Base-by-base conservation (phyloP, 2,329 filamentous ascomycete species). In the Epichloe uncinata region DNA sequence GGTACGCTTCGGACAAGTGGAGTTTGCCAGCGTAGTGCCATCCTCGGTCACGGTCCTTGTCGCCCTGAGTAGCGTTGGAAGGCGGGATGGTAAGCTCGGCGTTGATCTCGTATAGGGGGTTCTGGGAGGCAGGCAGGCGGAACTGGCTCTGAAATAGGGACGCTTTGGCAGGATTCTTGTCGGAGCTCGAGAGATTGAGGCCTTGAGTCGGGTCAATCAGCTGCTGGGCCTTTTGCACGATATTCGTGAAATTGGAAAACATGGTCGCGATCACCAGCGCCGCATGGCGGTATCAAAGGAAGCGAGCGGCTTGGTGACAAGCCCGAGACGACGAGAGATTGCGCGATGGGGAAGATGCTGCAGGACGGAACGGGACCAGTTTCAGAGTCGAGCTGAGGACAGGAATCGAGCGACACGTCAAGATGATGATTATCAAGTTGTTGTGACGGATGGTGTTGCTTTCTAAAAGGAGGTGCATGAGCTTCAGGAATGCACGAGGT, bases 61-160 rank as follows among this genome's bases (percentile, higher is more conserved):
- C 85, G 53, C 84, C 82, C 45, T 83, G 79, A 53, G 77, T 82
- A 58, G 73, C 77, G 66, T 84, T 86, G 55, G 80, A 79, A 54
- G 79, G 82, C 50, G 84, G 83, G 52, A 98, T 86, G 50, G 89
- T 94, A 53, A 98, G 80, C 73, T 98, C 93, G 62, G 93, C 90
- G 53, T 86, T 89, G 69, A 98, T 96, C 73, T 98, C 93, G 70
- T 94, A 89, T 51, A 97, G 78, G 50, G 93, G 93, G 55, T 86
- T 90, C 69, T 98, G 91, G 38, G 87, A 85, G 62, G 88, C 82
- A 43, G 93, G 93, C 35, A 98, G 84, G 57, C 93, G 87, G 73
- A 98, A 98, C 69, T 98, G 93, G 66, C 85, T 84, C 71, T 93
- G 89, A 72, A 97, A 98, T 52, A 97, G 80, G 47, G 85, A 84